Conservation (phyloP, 768 basidiomycete species). For the Glaciozyma antarctica region DNA sequence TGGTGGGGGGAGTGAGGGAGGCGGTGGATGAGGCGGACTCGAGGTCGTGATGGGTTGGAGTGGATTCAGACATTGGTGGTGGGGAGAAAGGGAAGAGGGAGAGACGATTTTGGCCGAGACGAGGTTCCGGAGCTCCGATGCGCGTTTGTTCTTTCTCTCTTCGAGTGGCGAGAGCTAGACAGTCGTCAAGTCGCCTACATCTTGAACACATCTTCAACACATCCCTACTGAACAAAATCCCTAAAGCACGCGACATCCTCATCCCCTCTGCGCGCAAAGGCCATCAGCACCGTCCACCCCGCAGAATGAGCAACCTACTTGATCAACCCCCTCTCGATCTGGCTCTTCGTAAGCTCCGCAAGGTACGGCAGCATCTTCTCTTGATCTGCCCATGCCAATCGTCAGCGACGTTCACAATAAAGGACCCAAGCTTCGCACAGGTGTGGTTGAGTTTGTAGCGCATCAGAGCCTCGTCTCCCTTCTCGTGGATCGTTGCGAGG, state of each 20-base stretch:
- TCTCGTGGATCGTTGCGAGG: constrained; percentile 38
- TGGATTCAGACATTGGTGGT: neutral
- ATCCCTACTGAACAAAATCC: too few relatives aligned
- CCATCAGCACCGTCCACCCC: neutral
- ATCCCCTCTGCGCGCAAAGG: neutral
- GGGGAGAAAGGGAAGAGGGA: neutral
- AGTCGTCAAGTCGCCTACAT: too few relatives aligned
- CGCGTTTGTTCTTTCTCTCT: too few relatives aligned
- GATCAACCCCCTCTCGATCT: constrained; percentile 39
- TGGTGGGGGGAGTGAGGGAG: too few relatives aligned
- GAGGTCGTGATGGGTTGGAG: too few relatives aligned
- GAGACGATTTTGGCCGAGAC: too few relatives aligned
- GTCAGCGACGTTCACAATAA: constrained; percentile 28
- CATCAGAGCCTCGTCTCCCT: constrained; percentile 36
- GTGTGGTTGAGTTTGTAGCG: constrained; percentile 31
- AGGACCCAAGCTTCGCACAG: neutral
- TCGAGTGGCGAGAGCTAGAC: too few relatives aligned
- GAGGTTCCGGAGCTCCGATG: too few relatives aligned
- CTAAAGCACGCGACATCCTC: neutral
- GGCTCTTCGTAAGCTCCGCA: constrained; percentile 36
- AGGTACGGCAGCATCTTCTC: constrained; percentile 39
- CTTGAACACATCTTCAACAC: too few relatives aligned
- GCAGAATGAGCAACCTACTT: constrained; percentile 31
- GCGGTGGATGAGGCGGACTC: too few relatives aligned
- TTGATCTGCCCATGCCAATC: constrained; percentile 36